phyloP scores from a whole-genome alignment of 345 rosid genomes.

The Camelina neglecta region DNA sequence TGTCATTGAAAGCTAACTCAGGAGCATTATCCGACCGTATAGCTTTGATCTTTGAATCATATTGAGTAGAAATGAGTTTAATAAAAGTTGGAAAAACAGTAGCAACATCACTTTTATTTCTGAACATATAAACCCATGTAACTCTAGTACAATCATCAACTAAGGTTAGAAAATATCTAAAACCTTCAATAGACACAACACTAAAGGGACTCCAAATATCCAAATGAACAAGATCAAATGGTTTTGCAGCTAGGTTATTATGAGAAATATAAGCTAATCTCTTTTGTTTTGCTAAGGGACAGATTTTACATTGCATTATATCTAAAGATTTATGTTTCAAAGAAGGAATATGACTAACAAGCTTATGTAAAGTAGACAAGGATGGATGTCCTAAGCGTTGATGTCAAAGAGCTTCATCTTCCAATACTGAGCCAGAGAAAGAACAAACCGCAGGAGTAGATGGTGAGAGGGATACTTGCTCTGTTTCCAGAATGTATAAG shows the following conservation, averaged over 20 bases:
- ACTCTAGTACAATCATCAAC: not conserved
- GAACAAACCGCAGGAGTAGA: no score
- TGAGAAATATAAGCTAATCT: not conserved
- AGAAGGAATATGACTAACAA: not conserved
- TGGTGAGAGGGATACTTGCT: not conserved
- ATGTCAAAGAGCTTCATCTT: not conserved
- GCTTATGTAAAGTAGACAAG: rapidly evolving
- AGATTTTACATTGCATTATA: rapidly evolving
- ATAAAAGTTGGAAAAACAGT: no score
- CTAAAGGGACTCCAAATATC: not conserved
- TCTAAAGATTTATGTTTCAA: no score
- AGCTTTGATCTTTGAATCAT: no score
- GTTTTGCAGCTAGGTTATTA: rapidly evolving
- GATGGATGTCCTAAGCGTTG: not conserved
- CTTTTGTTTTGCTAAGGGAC: not conserved
- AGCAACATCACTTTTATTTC: no score
- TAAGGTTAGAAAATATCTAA: no score
- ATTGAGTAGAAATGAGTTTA: no score
- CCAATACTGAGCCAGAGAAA: not conserved
- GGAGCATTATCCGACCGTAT: no score
- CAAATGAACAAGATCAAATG: not conserved
- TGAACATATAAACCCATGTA: no score
- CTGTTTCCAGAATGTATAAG: not conserved
- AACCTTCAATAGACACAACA: not conserved
- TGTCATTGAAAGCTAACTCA: no score